phyloP scores from a whole-genome alignment of 768 basidiomycete species.

The Mycena latifolia region DNA sequence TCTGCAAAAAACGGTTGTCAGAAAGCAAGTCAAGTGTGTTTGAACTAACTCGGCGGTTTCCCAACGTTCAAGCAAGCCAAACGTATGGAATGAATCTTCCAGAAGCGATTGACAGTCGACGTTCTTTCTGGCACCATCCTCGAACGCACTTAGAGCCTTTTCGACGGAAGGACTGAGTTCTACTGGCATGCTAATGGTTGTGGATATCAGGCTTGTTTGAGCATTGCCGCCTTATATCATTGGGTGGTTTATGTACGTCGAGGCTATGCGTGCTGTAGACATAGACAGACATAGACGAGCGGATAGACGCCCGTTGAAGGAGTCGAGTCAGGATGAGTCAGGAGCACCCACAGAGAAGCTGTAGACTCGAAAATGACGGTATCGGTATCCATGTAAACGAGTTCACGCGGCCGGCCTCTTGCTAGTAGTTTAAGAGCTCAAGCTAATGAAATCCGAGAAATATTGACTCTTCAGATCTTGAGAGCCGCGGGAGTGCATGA shows the following conservation, averaged over 20 bases:
- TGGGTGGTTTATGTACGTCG: background rate
- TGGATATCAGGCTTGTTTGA: background rate
- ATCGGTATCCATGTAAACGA: no score
- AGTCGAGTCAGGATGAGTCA: constrained; percentile 29
- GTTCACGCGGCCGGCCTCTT: background rate
- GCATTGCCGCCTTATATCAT: background rate
- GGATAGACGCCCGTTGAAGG: background rate
- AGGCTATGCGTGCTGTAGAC: constrained; percentile 21
- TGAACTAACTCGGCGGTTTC: constrained; percentile 15
- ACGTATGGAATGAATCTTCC: constrained; percentile 5
- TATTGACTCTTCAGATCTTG: no score
- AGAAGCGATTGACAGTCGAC: constrained; percentile 20
- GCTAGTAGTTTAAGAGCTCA: no score
- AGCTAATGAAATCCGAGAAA: no score
- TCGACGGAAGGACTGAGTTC: constrained; percentile 5
- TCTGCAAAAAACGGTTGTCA: constrained; percentile 10
- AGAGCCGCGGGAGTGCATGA: no score
- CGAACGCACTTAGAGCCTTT: constrained; percentile 22
- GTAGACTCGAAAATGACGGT: background rate
- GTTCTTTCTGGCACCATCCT: constrained; percentile 11
- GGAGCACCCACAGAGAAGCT: constrained; percentile 8
- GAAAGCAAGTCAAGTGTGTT: background rate
- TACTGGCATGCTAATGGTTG: background rate
- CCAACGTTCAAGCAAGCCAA: constrained; percentile 27
- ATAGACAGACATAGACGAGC: no score